Percentiles rank a stretch among this genome's conserved stretches.
Conservation (phyloP, 441 rosid genomes). For the Hura crepitans region DNA sequence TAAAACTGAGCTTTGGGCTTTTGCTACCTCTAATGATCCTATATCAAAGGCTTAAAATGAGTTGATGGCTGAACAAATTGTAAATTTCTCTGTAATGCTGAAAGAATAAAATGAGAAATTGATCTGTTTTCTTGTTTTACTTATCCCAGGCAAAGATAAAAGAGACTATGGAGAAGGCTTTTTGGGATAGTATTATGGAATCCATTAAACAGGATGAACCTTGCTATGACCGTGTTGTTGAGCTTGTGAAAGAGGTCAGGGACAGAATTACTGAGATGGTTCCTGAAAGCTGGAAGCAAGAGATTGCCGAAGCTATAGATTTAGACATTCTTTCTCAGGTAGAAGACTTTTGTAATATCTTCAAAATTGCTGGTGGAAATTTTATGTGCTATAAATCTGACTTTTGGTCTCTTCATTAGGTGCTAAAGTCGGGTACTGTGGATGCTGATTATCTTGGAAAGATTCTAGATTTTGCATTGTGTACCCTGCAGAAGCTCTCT, state of each 20-base stretch:
- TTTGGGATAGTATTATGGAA: slow-evolving; percentile 75
- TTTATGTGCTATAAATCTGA: not conserved
- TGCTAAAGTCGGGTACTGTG: slow-evolving; percentile 62
- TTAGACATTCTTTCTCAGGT: slow-evolving; percentile 78
- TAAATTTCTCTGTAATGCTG: not conserved
- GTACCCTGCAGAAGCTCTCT: slow-evolving; percentile 69
- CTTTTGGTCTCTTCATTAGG: slow-evolving; percentile 33
- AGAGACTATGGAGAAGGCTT: slow-evolving; percentile 78
- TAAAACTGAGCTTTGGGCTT: not conserved
- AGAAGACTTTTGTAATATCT: not conserved
- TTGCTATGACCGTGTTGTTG: slow-evolving; percentile 53
- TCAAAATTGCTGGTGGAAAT: not conserved
- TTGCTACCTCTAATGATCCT: not conserved
- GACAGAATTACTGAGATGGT: slow-evolving; percentile 83
- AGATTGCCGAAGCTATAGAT: slow-evolving; percentile 71
- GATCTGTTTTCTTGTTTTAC: slow-evolving; percentile 8
- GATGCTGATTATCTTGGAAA: slow-evolving; percentile 73
- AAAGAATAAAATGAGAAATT: not conserved
- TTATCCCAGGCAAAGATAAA: slow-evolving; percentile 54
- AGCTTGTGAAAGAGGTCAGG: slow-evolving; percentile 83
- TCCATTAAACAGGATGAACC: slow-evolving; percentile 58
- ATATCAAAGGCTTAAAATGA: not conserved
- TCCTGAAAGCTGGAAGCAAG: slow-evolving; percentile 76
- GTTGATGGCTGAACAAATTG: not conserved
- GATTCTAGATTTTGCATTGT: slow-evolving; percentile 71